Conservation (phyloP, 1,284 basidiomycete genomes). For the Irpex sp. region DNA sequence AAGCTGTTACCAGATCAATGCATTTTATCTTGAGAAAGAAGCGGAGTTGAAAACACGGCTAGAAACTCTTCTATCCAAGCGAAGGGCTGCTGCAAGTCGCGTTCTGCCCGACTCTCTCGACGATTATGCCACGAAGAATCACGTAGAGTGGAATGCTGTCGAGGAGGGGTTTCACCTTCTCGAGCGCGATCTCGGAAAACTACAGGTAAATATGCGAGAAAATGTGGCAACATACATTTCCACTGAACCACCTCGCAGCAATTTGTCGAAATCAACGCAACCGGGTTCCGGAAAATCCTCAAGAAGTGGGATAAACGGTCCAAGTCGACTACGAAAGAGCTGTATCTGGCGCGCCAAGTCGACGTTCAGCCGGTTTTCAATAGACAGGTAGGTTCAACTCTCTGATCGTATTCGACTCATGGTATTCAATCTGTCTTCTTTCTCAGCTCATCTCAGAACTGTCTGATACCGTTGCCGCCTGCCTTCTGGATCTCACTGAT, state of each 20-base stretch:
- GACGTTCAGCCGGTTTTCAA: constrained; percentile 99
- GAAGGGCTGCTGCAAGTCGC: constrained; percentile 77
- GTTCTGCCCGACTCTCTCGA: constrained; percentile 61
- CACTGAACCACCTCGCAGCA: constrained; percentile 49
- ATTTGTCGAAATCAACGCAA: constrained; percentile 98
- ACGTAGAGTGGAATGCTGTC: constrained; percentile 89
- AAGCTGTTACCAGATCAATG: constrained; percentile 77
- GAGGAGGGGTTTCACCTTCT: constrained; percentile 96
- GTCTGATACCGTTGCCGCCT: constrained; percentile 92
- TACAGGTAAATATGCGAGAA: constrained; percentile 61
- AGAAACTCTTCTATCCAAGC: constrained; percentile 91
- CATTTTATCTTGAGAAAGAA: constrained; percentile 99
- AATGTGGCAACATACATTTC: neutral
- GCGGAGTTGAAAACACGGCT: constrained; percentile 91
- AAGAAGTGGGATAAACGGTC: constrained; percentile 99
- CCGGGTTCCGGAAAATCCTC: constrained; percentile 95
- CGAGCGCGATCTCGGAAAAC: constrained; percentile 93
- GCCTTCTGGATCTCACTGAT: constrained; percentile 90
- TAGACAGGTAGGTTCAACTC: constrained; percentile 64
- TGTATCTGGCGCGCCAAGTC: constrained; percentile 95
- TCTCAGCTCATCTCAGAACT: constrained; percentile 88
- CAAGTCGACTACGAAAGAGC: constrained; percentile 91
- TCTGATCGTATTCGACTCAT: neutral
- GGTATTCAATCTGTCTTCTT: neutral
- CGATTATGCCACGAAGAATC: constrained; percentile 53